A percentile compares a stretch with the other conserved stretches of the same genome.
phyloP scores from a whole-genome alignment of 768 basidiomycete genomes.

The Suillus variegatus region DNA sequence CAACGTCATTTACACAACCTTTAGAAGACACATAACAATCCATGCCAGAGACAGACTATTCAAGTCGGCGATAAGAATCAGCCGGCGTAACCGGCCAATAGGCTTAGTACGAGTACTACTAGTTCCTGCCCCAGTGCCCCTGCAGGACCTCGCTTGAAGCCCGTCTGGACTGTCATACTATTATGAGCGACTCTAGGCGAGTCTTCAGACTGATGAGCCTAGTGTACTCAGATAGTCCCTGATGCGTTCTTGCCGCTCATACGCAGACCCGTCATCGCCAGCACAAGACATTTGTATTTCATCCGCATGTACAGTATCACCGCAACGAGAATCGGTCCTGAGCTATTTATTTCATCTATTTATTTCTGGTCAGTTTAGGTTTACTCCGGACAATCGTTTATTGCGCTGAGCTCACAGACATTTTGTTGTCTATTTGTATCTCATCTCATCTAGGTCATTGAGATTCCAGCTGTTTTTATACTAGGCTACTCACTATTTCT shows the following conservation, averaged over 20 bases:
- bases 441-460: background rate
- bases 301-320: background rate
- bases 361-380: background rate
- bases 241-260: background rate
- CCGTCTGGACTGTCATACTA: background rate
- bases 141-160: background rate
- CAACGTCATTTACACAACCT: background rate
- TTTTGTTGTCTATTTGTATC: background rate
- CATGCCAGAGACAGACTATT: background rate
- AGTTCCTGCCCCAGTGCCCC: too few species aligned
- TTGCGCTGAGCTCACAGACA: background rate
- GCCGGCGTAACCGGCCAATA: background rate
- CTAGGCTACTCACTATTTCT: background rate
- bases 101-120: background rate
- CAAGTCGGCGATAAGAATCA: background rate
- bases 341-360: background rate
- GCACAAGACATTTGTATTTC: background rate
- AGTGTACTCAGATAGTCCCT: background rate
- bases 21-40: background rate
- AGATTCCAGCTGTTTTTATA: background rate
- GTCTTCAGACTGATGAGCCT: background rate
- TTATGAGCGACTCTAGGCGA: background rate
- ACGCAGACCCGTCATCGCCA: background rate
- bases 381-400: background rate
- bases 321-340: background rate